These are phyloP conservation scores for Lolium perenne DNA, from an alignment of 176 grass and related monocot genomes.

Conservation along the genomic window DNA sequence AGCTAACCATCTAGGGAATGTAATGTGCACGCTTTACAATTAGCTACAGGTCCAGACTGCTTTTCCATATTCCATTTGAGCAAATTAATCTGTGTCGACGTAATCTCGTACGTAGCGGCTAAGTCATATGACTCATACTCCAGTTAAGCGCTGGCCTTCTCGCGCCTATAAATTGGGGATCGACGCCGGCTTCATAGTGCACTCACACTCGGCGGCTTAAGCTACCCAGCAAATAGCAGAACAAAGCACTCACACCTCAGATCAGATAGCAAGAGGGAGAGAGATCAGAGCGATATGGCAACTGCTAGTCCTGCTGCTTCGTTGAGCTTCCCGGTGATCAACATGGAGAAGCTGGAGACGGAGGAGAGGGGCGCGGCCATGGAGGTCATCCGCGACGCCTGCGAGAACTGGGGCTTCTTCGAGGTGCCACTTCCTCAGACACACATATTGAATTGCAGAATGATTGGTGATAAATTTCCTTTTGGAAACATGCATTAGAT, in stretches of 20 bases:
- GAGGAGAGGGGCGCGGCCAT: no score
- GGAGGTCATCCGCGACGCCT: constrained; percentile 75
- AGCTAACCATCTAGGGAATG: background rate
- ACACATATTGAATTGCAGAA: background rate
- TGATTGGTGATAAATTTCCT: background rate
- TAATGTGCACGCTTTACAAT: background rate
- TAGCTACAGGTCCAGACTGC: background rate
- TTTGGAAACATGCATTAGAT: background rate
- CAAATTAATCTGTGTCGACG: background rate
- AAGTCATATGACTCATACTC: background rate
- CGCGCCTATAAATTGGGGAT: constrained; percentile 63
- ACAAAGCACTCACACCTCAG: no score
- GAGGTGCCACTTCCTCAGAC: constrained; percentile 51
- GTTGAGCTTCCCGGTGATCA: no score
- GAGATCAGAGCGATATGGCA: no score
- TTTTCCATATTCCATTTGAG: background rate
- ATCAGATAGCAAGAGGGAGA: no score
- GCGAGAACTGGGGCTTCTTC: constrained; percentile 99
- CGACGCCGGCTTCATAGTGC: no score
- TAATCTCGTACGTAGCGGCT: background rate
- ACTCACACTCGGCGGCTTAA: no score
- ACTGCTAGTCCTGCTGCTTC: no score
- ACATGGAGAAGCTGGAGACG: no score
- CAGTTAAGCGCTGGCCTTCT: background rate
- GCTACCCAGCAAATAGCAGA: no score